Evolutionary conservation across 139 green algal genomes (phyloP).

Genomic region (Chlorella sp.): DNA sequence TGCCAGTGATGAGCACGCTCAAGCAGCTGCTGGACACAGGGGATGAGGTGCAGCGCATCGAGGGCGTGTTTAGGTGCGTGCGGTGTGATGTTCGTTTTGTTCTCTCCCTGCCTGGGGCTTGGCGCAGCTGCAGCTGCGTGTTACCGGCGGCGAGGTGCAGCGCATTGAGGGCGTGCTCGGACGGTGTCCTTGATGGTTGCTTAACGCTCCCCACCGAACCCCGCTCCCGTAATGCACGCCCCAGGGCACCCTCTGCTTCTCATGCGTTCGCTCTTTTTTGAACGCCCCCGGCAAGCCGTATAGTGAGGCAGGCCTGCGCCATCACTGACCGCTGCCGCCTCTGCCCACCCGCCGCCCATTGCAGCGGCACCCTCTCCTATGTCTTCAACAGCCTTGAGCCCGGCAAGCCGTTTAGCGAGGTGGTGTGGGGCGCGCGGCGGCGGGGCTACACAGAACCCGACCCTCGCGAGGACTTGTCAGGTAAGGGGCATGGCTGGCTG

Average conservation of each 20-base stretch:
- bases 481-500: no score
- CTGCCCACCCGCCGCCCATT: neutral
- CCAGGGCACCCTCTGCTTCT: no score
- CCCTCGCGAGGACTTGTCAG: conserved; percentile 80
- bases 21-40: conserved; percentile 69
- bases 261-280: no score
- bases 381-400: conserved; percentile 82
- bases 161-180: conserved; percentile 68
- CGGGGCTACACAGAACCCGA: conserved; percentile 84
- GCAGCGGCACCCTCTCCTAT: conserved; percentile 81
- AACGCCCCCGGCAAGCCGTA: no score
- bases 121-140: conserved; percentile 56
- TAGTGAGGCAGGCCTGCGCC: no score
- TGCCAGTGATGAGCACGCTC: conserved; percentile 83
- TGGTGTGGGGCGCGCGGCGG: conserved; percentile 68
- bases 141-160: conserved; percentile 77
- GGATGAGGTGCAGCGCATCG: conserved; percentile 69
- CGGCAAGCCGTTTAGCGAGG: conserved; percentile 59
- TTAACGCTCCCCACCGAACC: no score
- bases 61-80: conserved; percentile 57
- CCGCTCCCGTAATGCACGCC: no score
- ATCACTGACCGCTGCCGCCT: no score
- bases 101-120: no score
- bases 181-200: no score
- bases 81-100: neutral